These are phyloP conservation scores for Mycena chlorophos DNA, from an alignment of 768 basidiomycete genomes.

Conservation along the genomic window DNA sequence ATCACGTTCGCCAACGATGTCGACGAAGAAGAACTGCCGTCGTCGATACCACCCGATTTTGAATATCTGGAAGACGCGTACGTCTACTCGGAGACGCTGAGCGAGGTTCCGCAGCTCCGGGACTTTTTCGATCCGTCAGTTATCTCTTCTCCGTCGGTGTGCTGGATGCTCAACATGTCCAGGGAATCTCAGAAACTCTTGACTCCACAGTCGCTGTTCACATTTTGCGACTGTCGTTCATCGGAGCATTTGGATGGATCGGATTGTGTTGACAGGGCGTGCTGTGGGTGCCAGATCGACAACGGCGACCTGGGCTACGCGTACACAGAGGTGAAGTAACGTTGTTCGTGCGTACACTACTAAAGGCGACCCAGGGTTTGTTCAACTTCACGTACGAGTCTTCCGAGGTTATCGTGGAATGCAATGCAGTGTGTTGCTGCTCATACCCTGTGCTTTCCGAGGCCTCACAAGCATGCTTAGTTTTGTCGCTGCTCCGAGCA, in stretches of 20 bases:
- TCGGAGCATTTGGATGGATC: not conserved
- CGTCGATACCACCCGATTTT: conserved; percentile 2
- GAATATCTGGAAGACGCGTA: conserved; percentile 18
- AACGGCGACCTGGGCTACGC: conserved; percentile 1
- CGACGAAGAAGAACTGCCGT: conserved; percentile 14
- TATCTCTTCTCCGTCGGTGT: not conserved
- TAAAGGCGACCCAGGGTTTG: conserved; percentile 3
- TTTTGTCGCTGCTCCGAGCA: conserved; percentile 15
- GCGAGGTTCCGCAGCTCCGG: not conserved
- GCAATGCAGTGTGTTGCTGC: conserved; percentile 22
- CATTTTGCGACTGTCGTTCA: not conserved
- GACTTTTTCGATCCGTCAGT: not conserved
- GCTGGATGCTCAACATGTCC: not conserved
- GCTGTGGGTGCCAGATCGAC: not conserved
- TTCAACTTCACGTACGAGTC: conserved; percentile 15
- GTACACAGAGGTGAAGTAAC: conserved; percentile 11
- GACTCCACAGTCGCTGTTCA: not conserved
- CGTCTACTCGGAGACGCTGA: not conserved
- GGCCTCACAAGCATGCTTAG: conserved; percentile 3
- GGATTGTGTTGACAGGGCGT: too few species aligned
- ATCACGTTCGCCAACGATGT: conserved; percentile 18
- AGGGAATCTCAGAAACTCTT: not conserved
- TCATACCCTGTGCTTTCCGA: not conserved
- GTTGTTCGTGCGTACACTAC: not conserved
- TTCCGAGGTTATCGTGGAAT: conserved; percentile 24